Evolutionary conservation across 768 basidiomycete species (phyloP).

Genomic region (Boletus subcaerulescens): DNA sequence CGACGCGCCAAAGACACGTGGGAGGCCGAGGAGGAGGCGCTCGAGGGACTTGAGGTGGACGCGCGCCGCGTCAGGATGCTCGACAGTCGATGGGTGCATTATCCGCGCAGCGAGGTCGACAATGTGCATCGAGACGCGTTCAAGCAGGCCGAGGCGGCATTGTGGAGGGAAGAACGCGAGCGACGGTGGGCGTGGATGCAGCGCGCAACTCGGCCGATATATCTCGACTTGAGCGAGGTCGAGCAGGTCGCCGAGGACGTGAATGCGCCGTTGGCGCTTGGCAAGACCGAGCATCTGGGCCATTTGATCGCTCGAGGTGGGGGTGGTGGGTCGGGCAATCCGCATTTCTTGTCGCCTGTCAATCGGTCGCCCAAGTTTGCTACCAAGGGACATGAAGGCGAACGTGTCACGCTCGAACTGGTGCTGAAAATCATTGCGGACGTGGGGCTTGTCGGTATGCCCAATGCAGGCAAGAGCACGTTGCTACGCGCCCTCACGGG

Average conservation of each 20-base stretch:
- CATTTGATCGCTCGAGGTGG: slow-evolving; percentile 78
- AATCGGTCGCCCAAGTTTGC: slow-evolving; percentile 87
- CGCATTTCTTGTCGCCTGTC: slow-evolving; percentile 66
- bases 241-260: slow-evolving; percentile 33
- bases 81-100: slow-evolving; percentile 74
- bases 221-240: slow-evolving; percentile 61
- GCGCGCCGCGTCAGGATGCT: slow-evolving; percentile 58
- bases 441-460: slow-evolving; percentile 93
- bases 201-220: slow-evolving; percentile 43
- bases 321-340: slow-evolving; percentile 81
- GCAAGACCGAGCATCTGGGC: slow-evolving; percentile 50
- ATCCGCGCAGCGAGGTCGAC: slow-evolving; percentile 60
- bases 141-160: slow-evolving; percentile 61
- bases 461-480: slow-evolving; percentile 93
- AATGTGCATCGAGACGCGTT: slow-evolving; percentile 66
- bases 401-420: slow-evolving; percentile 75
- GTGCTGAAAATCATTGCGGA: slow-evolving; percentile 95
- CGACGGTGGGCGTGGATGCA: slow-evolving; percentile 46
- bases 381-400: slow-evolving; percentile 68
- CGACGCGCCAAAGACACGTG: slow-evolving; percentile 64
- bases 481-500: slow-evolving; percentile 86
- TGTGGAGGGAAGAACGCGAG: slow-evolving; percentile 62
- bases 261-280: slow-evolving; percentile 58
- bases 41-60: slow-evolving; percentile 44
- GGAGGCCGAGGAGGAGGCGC: slow-evolving; percentile 65